phyloP scores from a whole-genome alignment of 2,329 filamentous ascomycete species.

The Alternaria ventricosa region DNA sequence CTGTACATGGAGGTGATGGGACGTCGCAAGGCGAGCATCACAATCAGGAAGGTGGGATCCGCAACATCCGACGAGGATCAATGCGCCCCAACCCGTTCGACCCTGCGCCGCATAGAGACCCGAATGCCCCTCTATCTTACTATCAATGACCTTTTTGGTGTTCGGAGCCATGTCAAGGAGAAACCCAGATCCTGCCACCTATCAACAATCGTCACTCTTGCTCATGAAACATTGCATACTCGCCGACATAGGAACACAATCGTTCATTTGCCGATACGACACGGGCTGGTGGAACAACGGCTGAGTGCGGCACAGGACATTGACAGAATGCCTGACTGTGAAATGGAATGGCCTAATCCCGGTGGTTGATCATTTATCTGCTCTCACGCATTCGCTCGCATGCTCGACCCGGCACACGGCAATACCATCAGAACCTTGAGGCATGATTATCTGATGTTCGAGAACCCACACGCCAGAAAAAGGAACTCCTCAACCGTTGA shows the following conservation, averaged over 20 bases:
- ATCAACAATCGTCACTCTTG: not conserved
- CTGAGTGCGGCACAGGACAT: not conserved
- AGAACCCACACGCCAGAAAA: not conserved
- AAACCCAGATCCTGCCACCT: not conserved
- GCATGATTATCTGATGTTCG: not conserved
- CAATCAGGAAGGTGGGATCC: conserved; percentile 6
- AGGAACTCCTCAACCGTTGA: not conserved
- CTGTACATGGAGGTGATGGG: not conserved
- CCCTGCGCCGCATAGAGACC: not conserved
- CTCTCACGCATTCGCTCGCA: not conserved
- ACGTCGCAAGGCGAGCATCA: not conserved
- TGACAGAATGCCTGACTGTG: not conserved
- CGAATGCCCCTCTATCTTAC: not conserved
- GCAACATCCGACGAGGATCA: not conserved
- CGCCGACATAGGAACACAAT: not conserved
- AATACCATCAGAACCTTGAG: not conserved
- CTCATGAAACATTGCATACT: not conserved
- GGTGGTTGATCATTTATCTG: not conserved
- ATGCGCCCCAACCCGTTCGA: not conserved
- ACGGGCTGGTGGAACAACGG: not conserved
- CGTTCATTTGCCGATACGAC: not conserved
- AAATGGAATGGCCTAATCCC: not conserved
- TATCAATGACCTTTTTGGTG: not conserved
- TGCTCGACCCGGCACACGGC: not conserved
- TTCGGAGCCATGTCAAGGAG: not conserved